These are phyloP conservation scores for Mariannaea elegans DNA, from an alignment of 2,329 filamentous ascomycete species.

Conservation along the genomic window DNA sequence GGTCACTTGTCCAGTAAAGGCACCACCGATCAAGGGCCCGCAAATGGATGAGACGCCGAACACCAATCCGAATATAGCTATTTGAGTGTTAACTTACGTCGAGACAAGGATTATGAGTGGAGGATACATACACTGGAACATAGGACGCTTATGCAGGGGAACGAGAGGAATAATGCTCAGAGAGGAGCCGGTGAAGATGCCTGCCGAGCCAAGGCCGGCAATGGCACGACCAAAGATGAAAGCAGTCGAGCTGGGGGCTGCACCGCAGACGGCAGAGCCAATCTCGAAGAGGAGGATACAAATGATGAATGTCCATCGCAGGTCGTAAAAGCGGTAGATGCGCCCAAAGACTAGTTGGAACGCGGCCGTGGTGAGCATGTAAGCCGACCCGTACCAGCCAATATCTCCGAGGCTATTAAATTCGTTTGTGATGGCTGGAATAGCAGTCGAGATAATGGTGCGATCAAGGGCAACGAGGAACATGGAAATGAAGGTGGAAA, in stretches of 20 bases:
- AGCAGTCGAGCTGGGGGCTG: constrained; percentile 60
- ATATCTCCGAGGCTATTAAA: constrained; percentile 68
- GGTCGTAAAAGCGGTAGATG: constrained; percentile 63
- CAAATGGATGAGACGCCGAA: constrained; percentile 64
- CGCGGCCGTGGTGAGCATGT: constrained; percentile 68
- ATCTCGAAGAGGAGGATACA: constrained; percentile 62
- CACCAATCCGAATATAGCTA: constrained; percentile 62
- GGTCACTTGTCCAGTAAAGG: constrained; percentile 56
- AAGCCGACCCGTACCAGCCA: constrained; percentile 71
- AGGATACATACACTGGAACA: constrained; percentile 59
- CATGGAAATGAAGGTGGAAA: constrained; percentile 63
- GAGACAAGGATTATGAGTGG: neutral
- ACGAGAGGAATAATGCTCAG: constrained; percentile 67
- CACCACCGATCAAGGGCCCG: constrained; percentile 64
- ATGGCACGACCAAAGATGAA: constrained; percentile 67
- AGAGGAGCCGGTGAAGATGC: constrained; percentile 66
- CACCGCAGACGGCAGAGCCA: constrained; percentile 63
- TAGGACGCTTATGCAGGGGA: constrained; percentile 66
- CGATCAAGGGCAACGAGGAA: constrained; percentile 67
- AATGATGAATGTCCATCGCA: constrained; percentile 57
- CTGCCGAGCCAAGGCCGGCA: constrained; percentile 64
- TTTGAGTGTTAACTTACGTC: constrained; percentile 6
- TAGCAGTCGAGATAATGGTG: constrained; percentile 65
- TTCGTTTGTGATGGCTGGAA: constrained; percentile 64
- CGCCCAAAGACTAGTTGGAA: constrained; percentile 62